Evolutionary conservation across 2,329 filamentous ascomycete genomes (phyloP).

Genomic region (Eutypa lata): DNA sequence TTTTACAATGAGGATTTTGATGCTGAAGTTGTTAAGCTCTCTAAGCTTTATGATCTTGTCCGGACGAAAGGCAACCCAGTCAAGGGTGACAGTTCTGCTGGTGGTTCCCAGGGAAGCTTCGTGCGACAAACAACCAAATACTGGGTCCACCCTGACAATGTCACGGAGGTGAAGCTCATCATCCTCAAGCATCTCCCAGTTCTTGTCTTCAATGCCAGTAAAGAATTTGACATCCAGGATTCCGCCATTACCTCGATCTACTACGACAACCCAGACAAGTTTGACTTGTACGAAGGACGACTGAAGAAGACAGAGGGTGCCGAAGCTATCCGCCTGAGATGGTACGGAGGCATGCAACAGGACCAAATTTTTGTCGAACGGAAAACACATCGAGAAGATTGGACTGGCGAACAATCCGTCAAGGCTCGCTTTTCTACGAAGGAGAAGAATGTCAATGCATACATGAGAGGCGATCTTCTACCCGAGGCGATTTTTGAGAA

Average conservation of each 20-base stretch:
- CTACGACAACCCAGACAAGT: constrained; percentile 91
- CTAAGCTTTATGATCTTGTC: constrained; percentile 91
- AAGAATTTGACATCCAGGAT: constrained; percentile 89
- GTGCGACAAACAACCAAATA: constrained; percentile 98
- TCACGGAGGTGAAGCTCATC: constrained; percentile 96
- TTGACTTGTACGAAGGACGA: constrained; percentile 90
- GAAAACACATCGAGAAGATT: constrained; percentile 97
- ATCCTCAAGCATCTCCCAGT: constrained; percentile 97
- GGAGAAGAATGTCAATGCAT: constrained; percentile 96
- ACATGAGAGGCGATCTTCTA: constrained; percentile 78
- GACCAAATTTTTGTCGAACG: constrained; percentile 96
- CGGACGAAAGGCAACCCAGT: constrained; percentile 89
- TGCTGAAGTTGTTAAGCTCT: constrained; percentile 89
- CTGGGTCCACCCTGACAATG: constrained; percentile 98
- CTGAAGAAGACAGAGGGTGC: constrained; percentile 97
- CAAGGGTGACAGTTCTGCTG: constrained; percentile 87
- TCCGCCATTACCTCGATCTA: constrained; percentile 98
- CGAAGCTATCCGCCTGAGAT: constrained; percentile 91
- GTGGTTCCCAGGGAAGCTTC: constrained; percentile 91
- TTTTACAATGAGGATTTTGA: constrained; percentile 99
- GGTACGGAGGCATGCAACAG: constrained; percentile 95
- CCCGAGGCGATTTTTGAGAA: constrained; percentile 94
- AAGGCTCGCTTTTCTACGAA: constrained; percentile 94
- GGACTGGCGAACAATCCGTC: constrained; percentile 98
- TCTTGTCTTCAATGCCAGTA: constrained; percentile 93